Evolutionary conservation across 805 yeast genomes (phyloP).

Genomic region (Ogataea methanolica): DNA sequence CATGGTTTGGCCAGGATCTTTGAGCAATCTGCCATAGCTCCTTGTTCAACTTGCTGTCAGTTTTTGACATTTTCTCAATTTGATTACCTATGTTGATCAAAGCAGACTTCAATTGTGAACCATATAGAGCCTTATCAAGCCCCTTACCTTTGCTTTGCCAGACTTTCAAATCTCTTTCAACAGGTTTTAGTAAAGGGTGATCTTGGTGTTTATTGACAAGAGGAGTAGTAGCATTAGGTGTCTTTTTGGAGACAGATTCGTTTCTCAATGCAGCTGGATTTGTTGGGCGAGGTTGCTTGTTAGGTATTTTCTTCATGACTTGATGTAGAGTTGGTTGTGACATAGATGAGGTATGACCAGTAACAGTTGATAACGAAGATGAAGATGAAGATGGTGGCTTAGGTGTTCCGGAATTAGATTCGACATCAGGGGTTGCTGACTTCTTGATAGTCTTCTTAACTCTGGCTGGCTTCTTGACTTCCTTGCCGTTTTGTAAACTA

Average conservation of each 20-base stretch:
- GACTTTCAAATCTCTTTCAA: slow-evolving; percentile 24
- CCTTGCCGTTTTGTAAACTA: slow-evolving; percentile 7
- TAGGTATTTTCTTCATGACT: slow-evolving; percentile 15
- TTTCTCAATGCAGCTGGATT: background rate
- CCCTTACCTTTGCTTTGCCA: slow-evolving; percentile 31
- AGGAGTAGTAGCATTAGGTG: slow-evolving; percentile 10
- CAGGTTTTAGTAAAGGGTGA: slow-evolving; percentile 24
- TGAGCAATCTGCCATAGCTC: slow-evolving; percentile 30
- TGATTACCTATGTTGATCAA: slow-evolving; percentile 27
- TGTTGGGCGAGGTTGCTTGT: slow-evolving; percentile 5
- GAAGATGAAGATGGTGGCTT: slow-evolving; percentile 4
- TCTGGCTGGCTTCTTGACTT: slow-evolving; percentile 15
- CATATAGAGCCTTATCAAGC: slow-evolving; percentile 29
- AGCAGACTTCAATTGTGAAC: slow-evolving; percentile 24
- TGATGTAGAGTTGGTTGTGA: slow-evolving; percentile 20
- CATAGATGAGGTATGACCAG: slow-evolving; percentile 2
- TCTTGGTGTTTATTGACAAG: slow-evolving; percentile 2
- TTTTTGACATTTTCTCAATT: slow-evolving; percentile 23
- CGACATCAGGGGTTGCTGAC: slow-evolving; percentile 22
- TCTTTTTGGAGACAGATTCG: slow-evolving; percentile 1
- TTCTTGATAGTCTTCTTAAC: slow-evolving; percentile 22
- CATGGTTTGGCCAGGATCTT: slow-evolving; percentile 31
- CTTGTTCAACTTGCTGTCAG: slow-evolving; percentile 17
- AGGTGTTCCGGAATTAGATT: slow-evolving; percentile 11
- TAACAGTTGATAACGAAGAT: slow-evolving; percentile 6